phyloP scores from a whole-genome alignment of 371 early-diverging fungal species.

The Saksenaea vasiformis region DNA sequence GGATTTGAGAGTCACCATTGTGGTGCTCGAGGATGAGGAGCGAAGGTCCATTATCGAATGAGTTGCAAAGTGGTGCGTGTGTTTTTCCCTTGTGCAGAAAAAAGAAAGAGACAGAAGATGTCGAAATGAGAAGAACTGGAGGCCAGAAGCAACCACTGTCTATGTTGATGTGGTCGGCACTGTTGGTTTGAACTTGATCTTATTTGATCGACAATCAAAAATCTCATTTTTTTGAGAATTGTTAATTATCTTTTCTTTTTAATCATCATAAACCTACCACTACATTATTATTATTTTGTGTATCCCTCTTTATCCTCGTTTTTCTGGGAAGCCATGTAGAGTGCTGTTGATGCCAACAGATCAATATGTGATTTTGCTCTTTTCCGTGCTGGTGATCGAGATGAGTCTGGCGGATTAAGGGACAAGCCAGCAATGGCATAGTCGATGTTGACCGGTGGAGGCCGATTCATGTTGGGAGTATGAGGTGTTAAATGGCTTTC shows the following conservation, averaged over 20 bases:
- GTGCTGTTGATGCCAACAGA: constrained; percentile 14
- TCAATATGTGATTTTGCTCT: constrained; percentile 17
- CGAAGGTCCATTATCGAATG: neutral
- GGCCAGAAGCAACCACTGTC: constrained; percentile 3
- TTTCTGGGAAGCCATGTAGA: constrained; percentile 4
- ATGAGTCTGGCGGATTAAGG: neutral
- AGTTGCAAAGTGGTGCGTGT: neutral
- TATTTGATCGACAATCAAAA: neutral
- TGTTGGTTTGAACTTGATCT: constrained; percentile 7
- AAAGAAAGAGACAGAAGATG: neutral
- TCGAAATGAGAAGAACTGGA: constrained; percentile 6
- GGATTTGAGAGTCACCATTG: neutral
- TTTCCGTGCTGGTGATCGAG: constrained; percentile 9
- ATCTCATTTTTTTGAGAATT: neutral
- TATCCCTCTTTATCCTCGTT: neutral
- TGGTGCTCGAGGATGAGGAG: constrained; percentile 2
- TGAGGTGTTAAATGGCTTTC: neutral
- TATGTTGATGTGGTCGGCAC: neutral
- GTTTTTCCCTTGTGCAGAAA: neutral
- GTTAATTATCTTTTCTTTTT: neutral
- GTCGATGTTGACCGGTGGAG: neutral
- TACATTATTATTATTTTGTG: neutral
- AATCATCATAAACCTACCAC: neutral
- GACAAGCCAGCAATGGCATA: constrained; percentile 9
- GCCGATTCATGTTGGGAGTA: neutral